These are phyloP conservation scores for Saccharomycopsis lassenensis DNA, from an alignment of 805 yeast genomes.

Conservation along the genomic window DNA sequence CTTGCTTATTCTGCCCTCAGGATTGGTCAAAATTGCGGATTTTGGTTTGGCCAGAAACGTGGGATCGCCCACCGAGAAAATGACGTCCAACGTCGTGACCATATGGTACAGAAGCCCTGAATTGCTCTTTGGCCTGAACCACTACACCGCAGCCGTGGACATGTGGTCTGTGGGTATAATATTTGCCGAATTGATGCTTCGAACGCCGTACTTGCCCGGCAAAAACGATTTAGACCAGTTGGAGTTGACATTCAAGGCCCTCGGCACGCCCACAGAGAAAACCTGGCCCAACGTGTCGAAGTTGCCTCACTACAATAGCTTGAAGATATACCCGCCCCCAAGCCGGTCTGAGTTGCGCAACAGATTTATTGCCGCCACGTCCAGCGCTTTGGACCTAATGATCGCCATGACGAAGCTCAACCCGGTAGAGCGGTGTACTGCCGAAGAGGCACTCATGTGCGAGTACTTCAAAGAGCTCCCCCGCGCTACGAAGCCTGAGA, in stretches of 20 bases:
- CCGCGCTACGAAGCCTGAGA: slow-evolving; percentile 55
- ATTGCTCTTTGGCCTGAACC: slow-evolving; percentile 74
- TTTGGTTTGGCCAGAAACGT: slow-evolving; percentile 88
- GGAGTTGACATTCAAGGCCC: slow-evolving; percentile 86
- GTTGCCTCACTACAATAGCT: slow-evolving; percentile 64
- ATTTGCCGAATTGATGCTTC: slow-evolving; percentile 89
- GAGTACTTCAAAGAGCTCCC: slow-evolving; percentile 68
- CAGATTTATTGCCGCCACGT: slow-evolving; percentile 86
- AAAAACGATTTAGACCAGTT: slow-evolving; percentile 81
- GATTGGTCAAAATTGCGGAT: slow-evolving; percentile 90
- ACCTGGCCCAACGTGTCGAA: slow-evolving; percentile 85
- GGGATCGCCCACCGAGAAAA: slow-evolving; percentile 54
- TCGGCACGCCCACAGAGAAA: slow-evolving; percentile 91
- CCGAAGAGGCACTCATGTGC: slow-evolving; percentile 52
- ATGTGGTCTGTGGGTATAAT: slow-evolving; percentile 95
- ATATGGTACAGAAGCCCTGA: slow-evolving; percentile 99
- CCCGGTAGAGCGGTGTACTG: slow-evolving; percentile 62
- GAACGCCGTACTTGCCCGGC: slow-evolving; percentile 94
- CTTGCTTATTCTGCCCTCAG: slow-evolving; percentile 74
- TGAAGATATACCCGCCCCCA: slow-evolving; percentile 75
- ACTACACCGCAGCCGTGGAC: slow-evolving; percentile 84
- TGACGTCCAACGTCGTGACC: slow-evolving; percentile 93
- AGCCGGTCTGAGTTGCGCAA: slow-evolving; percentile 67
- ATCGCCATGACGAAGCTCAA: slow-evolving; percentile 62
- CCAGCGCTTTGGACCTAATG: slow-evolving; percentile 67